Evolutionary conservation across 208 protist genomes (phyloP).

Genomic region (Acanthamoeba sp.): DNA sequence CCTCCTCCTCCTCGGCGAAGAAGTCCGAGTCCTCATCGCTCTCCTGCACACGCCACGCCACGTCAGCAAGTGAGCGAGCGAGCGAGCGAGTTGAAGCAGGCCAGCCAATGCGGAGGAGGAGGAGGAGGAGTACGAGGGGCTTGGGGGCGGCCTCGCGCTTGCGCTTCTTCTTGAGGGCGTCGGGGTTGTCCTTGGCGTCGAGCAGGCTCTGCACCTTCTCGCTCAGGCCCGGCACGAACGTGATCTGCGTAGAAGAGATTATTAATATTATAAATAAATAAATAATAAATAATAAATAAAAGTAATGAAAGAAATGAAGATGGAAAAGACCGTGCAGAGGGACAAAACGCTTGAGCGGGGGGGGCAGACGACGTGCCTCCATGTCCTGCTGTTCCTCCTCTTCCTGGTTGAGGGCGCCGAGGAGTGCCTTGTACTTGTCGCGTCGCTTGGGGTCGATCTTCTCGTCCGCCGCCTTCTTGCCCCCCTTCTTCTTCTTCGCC

Average conservation of each 20-base stretch:
- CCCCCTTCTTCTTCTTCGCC: not conserved
- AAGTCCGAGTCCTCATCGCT: slow-evolving; percentile 68
- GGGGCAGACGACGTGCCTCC: not conserved
- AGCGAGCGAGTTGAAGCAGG: not conserved
- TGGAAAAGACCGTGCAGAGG: too few relatives aligned
- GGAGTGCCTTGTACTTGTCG: slow-evolving; percentile 8
- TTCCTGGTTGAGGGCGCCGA: not conserved
- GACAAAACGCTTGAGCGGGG: too few relatives aligned
- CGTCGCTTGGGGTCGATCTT: slow-evolving; percentile 42
- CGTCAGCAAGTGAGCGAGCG: too few relatives aligned
- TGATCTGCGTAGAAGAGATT: slow-evolving; percentile 79
- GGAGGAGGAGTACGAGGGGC: not conserved
- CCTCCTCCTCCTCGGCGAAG: slow-evolving; percentile 60
- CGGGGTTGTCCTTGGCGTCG: slow-evolving; percentile 58
- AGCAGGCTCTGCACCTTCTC: slow-evolving; percentile 77
- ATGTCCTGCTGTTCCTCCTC: slow-evolving; percentile 64
- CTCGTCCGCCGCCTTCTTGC: not conserved
- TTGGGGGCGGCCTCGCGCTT: slow-evolving; percentile 40
- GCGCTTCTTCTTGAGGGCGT: slow-evolving; percentile 48
- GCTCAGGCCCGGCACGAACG: slow-evolving; percentile 77
- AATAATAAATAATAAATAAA: too few relatives aligned
- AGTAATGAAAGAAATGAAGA: too few relatives aligned
- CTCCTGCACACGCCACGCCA: too few relatives aligned
- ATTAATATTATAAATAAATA: too few relatives aligned
- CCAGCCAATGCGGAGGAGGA: not conserved